Evolutionary conservation across 495 filamentous ascomycete species (phyloP), one percentile per base, ranked within the genome.

Genomic region (Articulospora tetracladia): DNA sequence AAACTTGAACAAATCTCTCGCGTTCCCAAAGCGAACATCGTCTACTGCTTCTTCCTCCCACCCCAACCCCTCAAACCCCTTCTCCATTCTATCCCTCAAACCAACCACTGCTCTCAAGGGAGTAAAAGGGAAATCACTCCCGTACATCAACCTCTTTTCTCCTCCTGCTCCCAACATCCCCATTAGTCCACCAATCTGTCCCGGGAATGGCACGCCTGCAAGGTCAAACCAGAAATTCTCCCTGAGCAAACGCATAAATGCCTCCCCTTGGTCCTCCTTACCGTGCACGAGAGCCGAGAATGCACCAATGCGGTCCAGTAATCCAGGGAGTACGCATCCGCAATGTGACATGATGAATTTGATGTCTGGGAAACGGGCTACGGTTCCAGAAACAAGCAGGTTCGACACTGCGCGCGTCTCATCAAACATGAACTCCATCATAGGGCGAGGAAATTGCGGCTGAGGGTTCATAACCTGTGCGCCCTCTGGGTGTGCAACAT

Each of bases 211-310:
- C 15, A 79, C 69, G 0, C 81, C 81, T 0, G 81, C 81, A 22
- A 84, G 61, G 63, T 83, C 81, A 50, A 82, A 77, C 63, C 71
- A 83, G 53, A 75, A 78, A 8, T 73, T 73, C 22, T 62, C 61
- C 41, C 61, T 57, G 12, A 82, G 53, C 6, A 70, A 52, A 30
- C 67, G 57, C 51, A 68, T 71, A 2, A 73, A 60, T 1, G 58
- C 44, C 3, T 69, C 55, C 3, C 52, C 17, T 22, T 23, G 25
- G 15, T 46, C 24, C 17, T 30, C 39, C 68, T 41, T 62, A 23
- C 4, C 48, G 28, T 13, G 6, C 20, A 28, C 6, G 12, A 49
- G 23, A 3, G 41, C 44, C 12, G 79, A 76, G 1, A 84, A 63
- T 0, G 71, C 70, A 1, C 76, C 78, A 30, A 53, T 26, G n/a